phyloP scores from a whole-genome alignment of 495 filamentous ascomycete genomes.

The Aspergillus egyptiacus region DNA sequence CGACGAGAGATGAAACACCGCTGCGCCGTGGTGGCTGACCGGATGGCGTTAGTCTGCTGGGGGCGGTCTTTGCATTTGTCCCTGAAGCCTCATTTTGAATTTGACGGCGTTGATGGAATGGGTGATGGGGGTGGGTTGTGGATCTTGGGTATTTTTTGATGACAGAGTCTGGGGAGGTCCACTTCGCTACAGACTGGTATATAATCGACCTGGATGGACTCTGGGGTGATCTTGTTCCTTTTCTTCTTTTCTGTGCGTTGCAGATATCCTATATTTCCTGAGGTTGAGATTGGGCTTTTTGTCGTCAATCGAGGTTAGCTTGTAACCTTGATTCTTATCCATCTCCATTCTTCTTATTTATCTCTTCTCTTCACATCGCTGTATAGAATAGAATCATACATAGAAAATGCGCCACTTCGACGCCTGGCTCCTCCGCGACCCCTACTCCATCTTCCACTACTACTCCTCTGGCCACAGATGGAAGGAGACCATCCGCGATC shows the following conservation, averaged over 20 bases:
- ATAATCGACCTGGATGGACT: too few relatives aligned
- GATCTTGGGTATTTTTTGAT: neutral
- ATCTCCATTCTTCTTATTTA: slow-evolving; percentile 2
- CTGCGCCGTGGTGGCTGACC: too few relatives aligned
- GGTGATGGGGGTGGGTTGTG: neutral
- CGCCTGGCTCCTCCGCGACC: slow-evolving; percentile 41
- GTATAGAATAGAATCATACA: neutral
- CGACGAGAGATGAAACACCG: slow-evolving; percentile 17
- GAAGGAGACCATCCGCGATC: slow-evolving; percentile 36
- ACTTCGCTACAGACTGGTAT: too few relatives aligned
- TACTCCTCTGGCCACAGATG: slow-evolving; percentile 38
- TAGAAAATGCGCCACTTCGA: slow-evolving; percentile 42
- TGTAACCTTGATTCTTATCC: too few relatives aligned
- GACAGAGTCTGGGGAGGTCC: too few relatives aligned
- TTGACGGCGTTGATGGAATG: neutral
- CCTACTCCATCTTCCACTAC: slow-evolving; percentile 44
- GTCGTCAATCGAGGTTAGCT: too few relatives aligned
- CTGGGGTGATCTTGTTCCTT: too few relatives aligned
- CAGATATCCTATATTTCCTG: too few relatives aligned
- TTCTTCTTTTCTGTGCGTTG: too few relatives aligned
- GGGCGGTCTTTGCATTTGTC: neutral
- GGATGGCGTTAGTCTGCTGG: neutral
- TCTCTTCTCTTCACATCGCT: neutral
- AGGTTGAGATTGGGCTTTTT: too few relatives aligned
- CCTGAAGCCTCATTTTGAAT: neutral